Evolutionary conservation across 352 stramenopile genomes (phyloP).

Genomic region (Pythium sp.): DNA sequence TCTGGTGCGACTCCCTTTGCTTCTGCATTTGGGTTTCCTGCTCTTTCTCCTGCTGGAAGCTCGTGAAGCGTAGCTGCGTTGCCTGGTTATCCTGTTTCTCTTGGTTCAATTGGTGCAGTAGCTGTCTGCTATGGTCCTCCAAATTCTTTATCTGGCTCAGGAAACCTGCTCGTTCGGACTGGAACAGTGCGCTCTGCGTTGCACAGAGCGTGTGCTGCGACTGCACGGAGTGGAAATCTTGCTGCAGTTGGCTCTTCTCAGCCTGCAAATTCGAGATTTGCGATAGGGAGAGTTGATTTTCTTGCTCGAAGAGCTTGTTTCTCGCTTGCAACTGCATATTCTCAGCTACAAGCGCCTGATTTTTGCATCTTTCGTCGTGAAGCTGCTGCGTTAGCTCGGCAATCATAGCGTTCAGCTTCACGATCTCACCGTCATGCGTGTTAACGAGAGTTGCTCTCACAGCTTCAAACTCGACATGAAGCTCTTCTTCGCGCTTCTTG

Average conservation of each 20-base stretch:
- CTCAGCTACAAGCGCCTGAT: background rate
- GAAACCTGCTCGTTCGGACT: conserved; percentile 27
- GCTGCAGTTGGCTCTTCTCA: conserved; percentile 14
- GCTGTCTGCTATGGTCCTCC: conserved; percentile 29
- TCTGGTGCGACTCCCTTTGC: conserved; percentile 41
- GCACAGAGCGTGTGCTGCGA: conserved; percentile 25
- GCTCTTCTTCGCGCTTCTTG: conserved; percentile 12
- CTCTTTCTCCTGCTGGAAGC: conserved; percentile 36
- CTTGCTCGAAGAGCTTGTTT: conserved; percentile 8
- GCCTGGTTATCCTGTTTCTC: conserved; percentile 31
- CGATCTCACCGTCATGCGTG: conserved; percentile 10
- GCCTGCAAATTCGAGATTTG: conserved; percentile 18
- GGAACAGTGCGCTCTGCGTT: conserved; percentile 26
- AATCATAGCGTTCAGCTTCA: conserved; percentile 8
- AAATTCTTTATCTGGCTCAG: conserved; percentile 25
- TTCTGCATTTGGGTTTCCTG: conserved; percentile 33
- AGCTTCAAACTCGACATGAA: conserved; percentile 8
- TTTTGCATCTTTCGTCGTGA: conserved; percentile 4
- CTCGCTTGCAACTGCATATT: background rate
- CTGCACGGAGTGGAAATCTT: conserved; percentile 19
- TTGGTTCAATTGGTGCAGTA: conserved; percentile 21
- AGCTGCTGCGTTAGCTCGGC: conserved; percentile 12
- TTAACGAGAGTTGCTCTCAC: conserved; percentile 1
- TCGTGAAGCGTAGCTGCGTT: conserved; percentile 26
- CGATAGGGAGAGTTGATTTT: conserved; percentile 21